Evolutionary conservation across 129 eudicot genomes (phyloP), one percentile per base, ranked within the genome.

Genomic region (Centella asiatica): DNA sequence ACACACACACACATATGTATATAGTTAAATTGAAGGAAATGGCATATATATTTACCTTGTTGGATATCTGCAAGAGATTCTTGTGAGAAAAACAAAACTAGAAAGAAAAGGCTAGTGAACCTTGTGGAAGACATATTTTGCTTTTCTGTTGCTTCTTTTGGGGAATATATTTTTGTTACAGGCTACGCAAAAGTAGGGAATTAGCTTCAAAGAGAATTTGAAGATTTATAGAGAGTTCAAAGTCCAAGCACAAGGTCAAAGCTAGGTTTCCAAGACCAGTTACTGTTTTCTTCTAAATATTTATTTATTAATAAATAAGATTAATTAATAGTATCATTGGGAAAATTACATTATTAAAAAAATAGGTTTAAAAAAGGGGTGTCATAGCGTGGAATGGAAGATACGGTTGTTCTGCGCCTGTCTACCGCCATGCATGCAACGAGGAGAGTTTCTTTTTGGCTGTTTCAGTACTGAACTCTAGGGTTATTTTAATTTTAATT

Each of bases 341-440:
- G 46, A 53, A 50, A 51, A 64, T 62, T 14, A 23, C 18, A 26
- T 36, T 29, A 50, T 8, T 49, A 26, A 14, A 26, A 8, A 40
- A 62, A 22, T 17, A 45, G 68, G 36, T 50, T 23, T 37, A 60
- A 22, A 60, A 76, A 71, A 59, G 77, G 66, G 11, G 13, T 28
- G 39, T 32, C 57, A 26, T 27, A 32, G 76, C 62, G 71, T 77
- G 73, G 74, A 58, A 66, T 48, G 66, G 72, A 77, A 71, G 77
- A 67, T 60, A 70, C 61, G 73, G 70, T 37, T 76, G 71, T 76
- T 71, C 19, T 62, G 27, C 66, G 60, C 44, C 28, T 62, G 76
- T 64, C 72, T 71, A 70, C 77, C 73, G 77, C 81, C 81, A 77
- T 77, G 70, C 77, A 66, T 56, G 76, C 77, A 51, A 33, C 75